Conservation (phyloP, 1,139 yeast species). For the Spencermartinsiella ligniputridi region DNA sequence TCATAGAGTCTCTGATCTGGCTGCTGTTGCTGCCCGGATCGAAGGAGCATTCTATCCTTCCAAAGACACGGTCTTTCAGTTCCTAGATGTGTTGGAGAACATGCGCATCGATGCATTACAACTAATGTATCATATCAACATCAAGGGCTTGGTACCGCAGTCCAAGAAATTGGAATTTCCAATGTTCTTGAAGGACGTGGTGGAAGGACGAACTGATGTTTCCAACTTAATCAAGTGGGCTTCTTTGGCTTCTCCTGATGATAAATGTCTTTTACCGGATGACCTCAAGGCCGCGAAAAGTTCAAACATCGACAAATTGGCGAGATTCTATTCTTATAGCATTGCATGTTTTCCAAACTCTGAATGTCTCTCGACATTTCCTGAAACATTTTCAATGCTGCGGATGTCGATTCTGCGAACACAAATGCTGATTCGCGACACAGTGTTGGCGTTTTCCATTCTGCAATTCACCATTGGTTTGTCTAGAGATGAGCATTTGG, state of each 20-base stretch:
- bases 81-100: slow-evolving; percentile 17
- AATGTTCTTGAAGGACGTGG: slow-evolving; percentile 21
- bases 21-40: background rate
- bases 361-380: slow-evolving; percentile 13
- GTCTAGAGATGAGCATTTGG: slow-evolving; percentile 14
- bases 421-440: slow-evolving; percentile 20
- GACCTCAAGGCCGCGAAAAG: background rate
- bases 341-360: slow-evolving; percentile 16
- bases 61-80: slow-evolving; percentile 5
- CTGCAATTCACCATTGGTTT: slow-evolving; percentile 20
- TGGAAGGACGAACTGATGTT: slow-evolving; percentile 13
- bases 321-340: slow-evolving; percentile 14
- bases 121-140: background rate
- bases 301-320: slow-evolving; percentile 8
- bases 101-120: slow-evolving; percentile 17
- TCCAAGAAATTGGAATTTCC: slow-evolving; percentile 18
- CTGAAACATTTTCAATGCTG: slow-evolving; percentile 22
- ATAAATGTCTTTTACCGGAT: background rate
- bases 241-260: slow-evolving; percentile 11
- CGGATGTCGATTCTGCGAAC: slow-evolving; percentile 21
- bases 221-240: slow-evolving; percentile 20
- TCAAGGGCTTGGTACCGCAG: slow-evolving; percentile 9
- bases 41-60: background rate
- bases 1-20: background rate
- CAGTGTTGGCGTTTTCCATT: slow-evolving; percentile 22